Conservation (phyloP, 495 filamentous ascomycete species). For the Thermothielavioides terrestris region DNA sequence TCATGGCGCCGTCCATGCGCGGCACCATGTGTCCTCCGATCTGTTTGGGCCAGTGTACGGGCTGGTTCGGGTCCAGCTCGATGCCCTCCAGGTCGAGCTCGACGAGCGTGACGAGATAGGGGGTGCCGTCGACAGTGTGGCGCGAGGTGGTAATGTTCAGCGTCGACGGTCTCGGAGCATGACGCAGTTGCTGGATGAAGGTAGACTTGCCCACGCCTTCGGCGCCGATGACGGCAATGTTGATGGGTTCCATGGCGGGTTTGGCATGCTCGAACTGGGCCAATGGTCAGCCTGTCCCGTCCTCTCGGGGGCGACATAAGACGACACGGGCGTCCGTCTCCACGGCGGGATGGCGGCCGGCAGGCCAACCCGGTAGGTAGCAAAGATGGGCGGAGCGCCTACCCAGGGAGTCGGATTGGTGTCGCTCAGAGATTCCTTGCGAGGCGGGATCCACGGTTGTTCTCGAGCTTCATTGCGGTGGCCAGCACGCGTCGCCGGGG, state of each 20-base stretch:
- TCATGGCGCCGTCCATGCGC: conserved; percentile 70
- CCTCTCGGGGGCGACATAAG: neutral
- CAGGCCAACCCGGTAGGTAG: neutral
- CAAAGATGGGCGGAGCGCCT: conserved; percentile 8
- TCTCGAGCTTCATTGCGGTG: conserved; percentile 30
- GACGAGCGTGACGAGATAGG: conserved; percentile 71
- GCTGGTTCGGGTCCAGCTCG: conserved; percentile 55
- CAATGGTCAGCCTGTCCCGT: conserved; percentile 15
- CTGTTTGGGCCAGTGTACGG: conserved; percentile 70
- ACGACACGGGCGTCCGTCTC: neutral
- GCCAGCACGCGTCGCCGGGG: conserved; percentile 9
- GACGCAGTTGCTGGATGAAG: conserved; percentile 74
- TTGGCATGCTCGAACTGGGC: conserved; percentile 20
- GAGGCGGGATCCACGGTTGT: conserved; percentile 31
- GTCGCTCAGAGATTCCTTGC: conserved; percentile 33
- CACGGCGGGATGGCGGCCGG: neutral
- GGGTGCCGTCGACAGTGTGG: conserved; percentile 66
- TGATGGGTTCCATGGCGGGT: conserved; percentile 54
- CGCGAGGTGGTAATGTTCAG: conserved; percentile 52
- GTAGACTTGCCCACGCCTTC: conserved; percentile 80
- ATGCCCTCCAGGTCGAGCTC: conserved; percentile 65
- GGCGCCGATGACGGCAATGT: conserved; percentile 77
- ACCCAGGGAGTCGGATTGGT: conserved; percentile 30
- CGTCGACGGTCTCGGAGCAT: conserved; percentile 51
- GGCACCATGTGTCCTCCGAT: conserved; percentile 59